Base-by-base conservation (phyloP, 495 filamentous ascomycete genomes). In the Daldinia caldariorum region DNA sequence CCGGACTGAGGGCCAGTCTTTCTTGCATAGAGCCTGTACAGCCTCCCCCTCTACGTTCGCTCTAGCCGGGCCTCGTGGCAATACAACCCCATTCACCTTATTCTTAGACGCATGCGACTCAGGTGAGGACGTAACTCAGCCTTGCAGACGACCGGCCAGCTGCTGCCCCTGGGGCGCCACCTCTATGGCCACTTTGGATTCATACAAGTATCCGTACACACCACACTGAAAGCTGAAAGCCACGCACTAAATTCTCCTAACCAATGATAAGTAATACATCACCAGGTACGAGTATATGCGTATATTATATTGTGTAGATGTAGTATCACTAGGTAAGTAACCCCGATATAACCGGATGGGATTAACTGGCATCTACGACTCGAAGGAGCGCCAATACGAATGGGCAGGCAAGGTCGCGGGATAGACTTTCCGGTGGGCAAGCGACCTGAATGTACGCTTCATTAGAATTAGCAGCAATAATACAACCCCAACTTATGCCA, bases 71-170 rank as follows among this genome's bases (percentile, higher is more conserved):
- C 61, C 67, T 65, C 57, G 49, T 72, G 59, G 49, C 50, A 67
- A 61, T 67, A 62, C 43, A 45, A 66, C 58, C 53, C 53, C 63
- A 49, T 54, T 31, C 55, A 45, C 16, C 50, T 43, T 43, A 35
- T 35, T 56, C 37, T 18, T 61, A 39, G 34, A 12, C 45, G 32
- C 47, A 56, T 56, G 53, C 29, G 8, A 54, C 34, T 62, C 60
- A 61, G 56, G 65, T 62, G 51, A 61, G 56, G 38, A 34, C 8
- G 53, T 26, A 39, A 39, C 51, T 67, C 70, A 62, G 70, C 65
- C 61, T 72, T 64, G 58, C 61, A 72, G 65, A 51, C 54, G 39
- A 56, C 57, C 51, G 39, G 32, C 54, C 32, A 43, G n/a, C 18
- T 20, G 55, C 43, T 26, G n/a, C 31, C 38, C 45, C 58, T 65